phyloP scores from a whole-genome alignment of 2,329 filamentous ascomycete genomes.

The Phialophora tarda region DNA sequence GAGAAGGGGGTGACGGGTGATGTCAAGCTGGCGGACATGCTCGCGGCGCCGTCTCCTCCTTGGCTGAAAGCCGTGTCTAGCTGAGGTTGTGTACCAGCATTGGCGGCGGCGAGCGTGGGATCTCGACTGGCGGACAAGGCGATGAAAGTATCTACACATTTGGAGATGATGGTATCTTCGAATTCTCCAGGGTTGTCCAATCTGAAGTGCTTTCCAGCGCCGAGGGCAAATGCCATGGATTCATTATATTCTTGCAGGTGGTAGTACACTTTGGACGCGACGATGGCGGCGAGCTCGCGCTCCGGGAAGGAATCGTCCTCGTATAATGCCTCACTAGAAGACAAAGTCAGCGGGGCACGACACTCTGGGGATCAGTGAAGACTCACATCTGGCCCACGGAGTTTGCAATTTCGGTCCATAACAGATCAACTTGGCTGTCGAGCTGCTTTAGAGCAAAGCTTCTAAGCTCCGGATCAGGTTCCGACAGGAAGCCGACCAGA shows the following conservation, averaged over 20 bases:
- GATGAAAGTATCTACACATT: conserved; percentile 98
- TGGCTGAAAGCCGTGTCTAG: conserved; percentile 79
- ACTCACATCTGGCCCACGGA: conserved; percentile 91
- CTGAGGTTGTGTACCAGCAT: conserved; percentile 61
- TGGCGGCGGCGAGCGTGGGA: conserved; percentile 57
- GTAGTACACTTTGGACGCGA: conserved; percentile 98
- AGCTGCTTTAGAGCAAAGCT: conserved; percentile 93
- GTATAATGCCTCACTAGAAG: conserved; percentile 84
- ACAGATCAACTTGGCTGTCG: conserved; percentile 93
- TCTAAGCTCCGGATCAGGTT: conserved; percentile 92
- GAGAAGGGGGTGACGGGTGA: conserved; percentile 96
- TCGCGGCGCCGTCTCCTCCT: conserved; percentile 68
- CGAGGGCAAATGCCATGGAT: conserved; percentile 97
- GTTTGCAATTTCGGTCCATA: conserved; percentile 96
- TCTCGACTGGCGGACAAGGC: conserved; percentile 70
- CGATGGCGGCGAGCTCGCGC: conserved; percentile 89
- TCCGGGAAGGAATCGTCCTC: conserved; percentile 95
- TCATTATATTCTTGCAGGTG: conserved; percentile 99
- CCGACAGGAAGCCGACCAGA: conserved; percentile 91
- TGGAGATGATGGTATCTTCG: conserved; percentile 98
- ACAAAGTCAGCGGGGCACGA: conserved; percentile 5
- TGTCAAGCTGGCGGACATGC: conserved; percentile 69
- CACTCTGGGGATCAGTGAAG: neutral
- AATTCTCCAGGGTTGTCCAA: conserved; percentile 91
- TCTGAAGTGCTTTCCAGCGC: conserved; percentile 93